phyloP scores from a whole-genome alignment of 352 stramenopile genomes.

The Phytophthora ohioensis region DNA sequence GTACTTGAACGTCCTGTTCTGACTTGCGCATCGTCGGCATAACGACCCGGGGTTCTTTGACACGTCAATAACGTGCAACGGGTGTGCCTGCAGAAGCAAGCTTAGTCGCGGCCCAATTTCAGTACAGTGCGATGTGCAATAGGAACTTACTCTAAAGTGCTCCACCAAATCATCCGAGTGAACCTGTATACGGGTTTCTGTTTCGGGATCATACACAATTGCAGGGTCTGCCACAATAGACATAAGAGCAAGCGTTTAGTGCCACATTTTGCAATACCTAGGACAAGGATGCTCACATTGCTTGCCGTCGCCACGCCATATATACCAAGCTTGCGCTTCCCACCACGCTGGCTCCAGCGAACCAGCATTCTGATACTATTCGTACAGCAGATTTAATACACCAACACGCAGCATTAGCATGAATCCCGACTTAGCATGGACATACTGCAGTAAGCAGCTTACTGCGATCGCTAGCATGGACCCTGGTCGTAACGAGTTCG shows the following conservation, averaged over 20 bases:
- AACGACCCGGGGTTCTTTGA: conserved; percentile 49
- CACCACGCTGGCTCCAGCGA: conserved; percentile 74
- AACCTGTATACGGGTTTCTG: conserved; percentile 47
- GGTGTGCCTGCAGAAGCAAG: conserved; percentile 55
- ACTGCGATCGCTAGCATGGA: conserved; percentile 71
- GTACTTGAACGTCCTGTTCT: conserved; percentile 59
- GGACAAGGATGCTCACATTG: conserved; percentile 46
- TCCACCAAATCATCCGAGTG: conserved; percentile 58
- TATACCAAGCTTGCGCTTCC: conserved; percentile 88
- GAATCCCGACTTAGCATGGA: conserved; percentile 2
- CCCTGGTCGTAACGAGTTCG: conserved; percentile 55
- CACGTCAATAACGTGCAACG: conserved; percentile 80
- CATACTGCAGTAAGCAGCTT: conserved; percentile 29
- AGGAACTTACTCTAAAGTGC: conserved; percentile 61
- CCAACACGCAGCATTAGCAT: conserved; percentile 19
- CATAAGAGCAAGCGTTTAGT: neutral
- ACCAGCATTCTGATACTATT: conserved; percentile 78
- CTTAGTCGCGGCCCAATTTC: conserved; percentile 13
- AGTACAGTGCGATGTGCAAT: conserved; percentile 1
- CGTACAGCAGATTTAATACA: conserved; percentile 1
- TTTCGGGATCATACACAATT: conserved; percentile 60
- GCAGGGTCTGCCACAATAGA: conserved; percentile 48
- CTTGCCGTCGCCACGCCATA: conserved; percentile 72
- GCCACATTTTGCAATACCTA: neutral
- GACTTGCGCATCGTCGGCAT: conserved; percentile 52